Evolutionary conservation across 768 basidiomycete species (phyloP), one percentile per base, ranked within the genome.

Genomic region (Tricholoma terreum): DNA sequence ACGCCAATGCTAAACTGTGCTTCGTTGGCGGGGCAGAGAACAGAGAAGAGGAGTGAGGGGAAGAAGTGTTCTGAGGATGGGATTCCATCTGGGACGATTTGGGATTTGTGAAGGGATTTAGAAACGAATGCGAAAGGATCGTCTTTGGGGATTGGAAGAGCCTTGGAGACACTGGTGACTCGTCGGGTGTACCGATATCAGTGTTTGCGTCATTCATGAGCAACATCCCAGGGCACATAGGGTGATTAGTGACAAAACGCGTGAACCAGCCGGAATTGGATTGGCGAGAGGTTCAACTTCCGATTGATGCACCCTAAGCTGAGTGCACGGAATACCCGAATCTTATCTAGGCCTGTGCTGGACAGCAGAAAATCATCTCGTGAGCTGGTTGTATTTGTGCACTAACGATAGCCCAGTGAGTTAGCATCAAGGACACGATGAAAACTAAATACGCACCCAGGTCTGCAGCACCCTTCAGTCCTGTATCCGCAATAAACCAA

Each of bases 311-410:
- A 97, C 0, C 83, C 83, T 66, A 98, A 98, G 68, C 98, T 96
- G 57, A 89, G 81, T 0, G 82, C 73, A 11, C 97, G 77, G 4
- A 91, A 86, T 71, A 97, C 94, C 68, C 96, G 89, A 35, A 98
- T 88, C 76, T 95, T 97, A 69, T 91, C 90, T 1, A 98, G 84
- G 71, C 98, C 97, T 2, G 97, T 97, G 0, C 96, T 93, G 8
- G 95, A 93, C 24, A 99, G 82, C 17, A 98, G 97, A 65, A 98
- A 98, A 67, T 99, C 97, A n/a, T 74, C 96, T 97, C 97, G 98
- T 98, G 56, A 98, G 80, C 60, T 92, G 88, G 67, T 99, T 98
- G 78, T 98, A 96, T 71, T 97, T 98, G 79, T 95, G 94, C 10
- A 98, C 96, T 92, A 19, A 52, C 57, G 24, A 15, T 45, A 11